Percentiles rank a stretch among this genome's conserved stretches.
Conservation (phyloP, 192 early-diverging fungal species). For the Chytriomyces hyalinus region DNA sequence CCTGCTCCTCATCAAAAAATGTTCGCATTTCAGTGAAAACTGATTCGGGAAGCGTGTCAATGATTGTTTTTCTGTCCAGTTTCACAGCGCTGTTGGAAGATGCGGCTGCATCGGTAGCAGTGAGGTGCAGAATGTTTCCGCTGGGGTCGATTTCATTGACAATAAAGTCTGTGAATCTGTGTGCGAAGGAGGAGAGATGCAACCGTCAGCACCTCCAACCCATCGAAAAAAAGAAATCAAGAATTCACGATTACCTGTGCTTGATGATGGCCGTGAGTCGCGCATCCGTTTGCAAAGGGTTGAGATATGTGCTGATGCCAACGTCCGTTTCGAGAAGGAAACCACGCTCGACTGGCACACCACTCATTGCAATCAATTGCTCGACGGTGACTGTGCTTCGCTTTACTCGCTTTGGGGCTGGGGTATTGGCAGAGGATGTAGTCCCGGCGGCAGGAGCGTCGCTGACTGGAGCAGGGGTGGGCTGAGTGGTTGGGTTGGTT, state of each 20-base stretch:
- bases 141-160: constrained; percentile 87
- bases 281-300: constrained; percentile 18
- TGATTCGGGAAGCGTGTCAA: not conserved
- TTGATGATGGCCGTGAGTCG: constrained; percentile 67
- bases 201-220: not conserved
- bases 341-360: constrained; percentile 20
- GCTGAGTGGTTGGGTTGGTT: too few relatives aligned
- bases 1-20: constrained; percentile 39
- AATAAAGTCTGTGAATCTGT: constrained; percentile 85
- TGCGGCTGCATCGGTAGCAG: constrained; percentile 23
- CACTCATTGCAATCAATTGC: constrained; percentile 15
- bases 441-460: too few relatives aligned
- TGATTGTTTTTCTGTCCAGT: not conserved
- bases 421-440: too few relatives aligned
- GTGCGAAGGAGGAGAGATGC: not conserved
- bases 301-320: constrained; percentile 68
- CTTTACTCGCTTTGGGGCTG: not conserved
- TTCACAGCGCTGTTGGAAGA: not conserved
- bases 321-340: constrained; percentile 62
- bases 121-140: constrained; percentile 76
- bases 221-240: not conserved
- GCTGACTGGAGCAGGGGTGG: too few relatives aligned
- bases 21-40: constrained; percentile 52
- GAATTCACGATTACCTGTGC: constrained; percentile 49
- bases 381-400: constrained; percentile 10